Percentiles rank a stretch among this genome's conserved stretches.
These are phyloP conservation scores for Lojkania enalia DNA, from an alignment of 2,329 filamentous ascomycete genomes.

Conservation along the genomic window DNA sequence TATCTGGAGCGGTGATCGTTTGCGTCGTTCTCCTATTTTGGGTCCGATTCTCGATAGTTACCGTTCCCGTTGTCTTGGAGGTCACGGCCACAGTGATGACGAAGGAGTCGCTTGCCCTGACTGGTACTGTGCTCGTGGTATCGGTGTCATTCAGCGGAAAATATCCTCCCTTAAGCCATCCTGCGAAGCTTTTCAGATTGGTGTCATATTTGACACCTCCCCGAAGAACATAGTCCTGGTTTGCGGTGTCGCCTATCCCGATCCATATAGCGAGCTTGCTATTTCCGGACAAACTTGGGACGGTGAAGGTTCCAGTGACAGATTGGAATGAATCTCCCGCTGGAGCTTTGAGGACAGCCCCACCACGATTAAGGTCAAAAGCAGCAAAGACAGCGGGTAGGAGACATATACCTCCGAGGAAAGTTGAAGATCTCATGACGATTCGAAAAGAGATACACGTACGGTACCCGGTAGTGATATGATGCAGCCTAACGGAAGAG, in stretches of 20 bases:
- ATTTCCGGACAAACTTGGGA: slow-evolving; percentile 24
- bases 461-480: too few relatives aligned
- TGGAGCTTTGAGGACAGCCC: slow-evolving; percentile 31
- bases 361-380: slow-evolving; percentile 28
- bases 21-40: slow-evolving; percentile 25
- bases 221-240: slow-evolving; percentile 27
- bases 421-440: slow-evolving; percentile 18
- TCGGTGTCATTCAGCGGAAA: slow-evolving; percentile 23
- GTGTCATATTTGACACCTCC: slow-evolving; percentile 28
- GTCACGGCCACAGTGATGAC: slow-evolving; percentile 21
- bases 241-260: slow-evolving; percentile 24
- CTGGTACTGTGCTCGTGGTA: slow-evolving; percentile 21
- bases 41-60: slow-evolving; percentile 30
- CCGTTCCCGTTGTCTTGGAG: slow-evolving; percentile 17
- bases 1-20: slow-evolving; percentile 18
- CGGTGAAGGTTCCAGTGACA: slow-evolving; percentile 28
- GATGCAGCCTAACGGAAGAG: too few relatives aligned
- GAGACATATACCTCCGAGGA: slow-evolving; percentile 15
- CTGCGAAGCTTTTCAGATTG: slow-evolving; percentile 22
- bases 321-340: slow-evolving; percentile 24
- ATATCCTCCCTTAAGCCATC: too few relatives aligned
- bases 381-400: slow-evolving; percentile 21
- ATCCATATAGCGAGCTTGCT: slow-evolving; percentile 30
- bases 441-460: neutral
- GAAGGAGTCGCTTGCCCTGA: slow-evolving; percentile 24